Conservation (phyloP, 2,329 filamentous ascomycete species). For the Epichloe gansuensis region DNA sequence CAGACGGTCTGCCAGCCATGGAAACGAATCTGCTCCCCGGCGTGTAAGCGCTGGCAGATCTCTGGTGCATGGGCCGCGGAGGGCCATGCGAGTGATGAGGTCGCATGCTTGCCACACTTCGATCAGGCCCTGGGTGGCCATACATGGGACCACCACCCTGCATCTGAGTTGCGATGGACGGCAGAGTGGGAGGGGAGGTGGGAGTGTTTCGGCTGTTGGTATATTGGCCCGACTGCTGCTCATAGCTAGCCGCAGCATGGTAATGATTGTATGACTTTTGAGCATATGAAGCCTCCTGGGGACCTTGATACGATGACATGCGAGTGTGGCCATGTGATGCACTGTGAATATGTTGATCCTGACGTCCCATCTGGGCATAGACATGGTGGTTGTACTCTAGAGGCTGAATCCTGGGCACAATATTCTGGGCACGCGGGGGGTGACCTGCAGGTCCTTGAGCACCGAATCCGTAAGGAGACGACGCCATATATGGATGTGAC, state of each 20-base stretch:
- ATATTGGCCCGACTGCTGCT: not conserved
- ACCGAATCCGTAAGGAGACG: slow-evolving; percentile 5
- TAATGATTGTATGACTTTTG: not conserved
- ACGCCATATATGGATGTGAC: slow-evolving; percentile 3
- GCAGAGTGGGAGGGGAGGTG: slow-evolving; percentile 11
- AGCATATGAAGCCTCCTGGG: not conserved
- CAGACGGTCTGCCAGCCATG: slow-evolving; percentile 9
- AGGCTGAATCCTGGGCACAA: slow-evolving; percentile 14
- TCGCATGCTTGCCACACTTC: not conserved
- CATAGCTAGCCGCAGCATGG: not conserved
- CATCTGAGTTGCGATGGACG: slow-evolving; percentile 14
- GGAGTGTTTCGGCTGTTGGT: slow-evolving; percentile 1
- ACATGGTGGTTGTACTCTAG: slow-evolving; percentile 8
- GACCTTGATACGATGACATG: slow-evolving; percentile 1
- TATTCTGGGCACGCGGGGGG: slow-evolving; percentile 11
- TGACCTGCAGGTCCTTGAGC: not conserved
- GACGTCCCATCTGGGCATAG: not conserved
- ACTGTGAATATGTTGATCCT: not conserved
- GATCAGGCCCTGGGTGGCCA: not conserved
- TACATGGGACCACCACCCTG: not conserved
- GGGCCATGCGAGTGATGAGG: not conserved
- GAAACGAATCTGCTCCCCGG: slow-evolving; percentile 6
- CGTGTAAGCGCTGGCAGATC: slow-evolving; percentile 13
- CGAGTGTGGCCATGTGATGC: slow-evolving; percentile 1
- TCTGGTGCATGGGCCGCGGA: slow-evolving; percentile 11